These are phyloP conservation scores for Aureobasidium sp. DNA, from an alignment of 2,329 filamentous ascomycete species.

Conservation along the genomic window DNA sequence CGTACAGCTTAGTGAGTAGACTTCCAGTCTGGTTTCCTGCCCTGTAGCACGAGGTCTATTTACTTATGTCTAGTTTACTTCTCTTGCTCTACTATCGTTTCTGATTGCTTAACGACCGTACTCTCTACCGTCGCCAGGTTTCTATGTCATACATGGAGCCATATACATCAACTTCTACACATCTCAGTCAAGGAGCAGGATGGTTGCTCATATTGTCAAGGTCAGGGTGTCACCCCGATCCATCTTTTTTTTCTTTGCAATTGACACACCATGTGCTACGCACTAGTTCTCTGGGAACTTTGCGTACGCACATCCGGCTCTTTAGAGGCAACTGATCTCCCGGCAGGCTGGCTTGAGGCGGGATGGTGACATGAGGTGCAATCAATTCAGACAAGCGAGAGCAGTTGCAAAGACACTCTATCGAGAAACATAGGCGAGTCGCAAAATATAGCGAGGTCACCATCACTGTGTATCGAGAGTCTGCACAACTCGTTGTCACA, in stretches of 20 bases:
- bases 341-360: neutral
- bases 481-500: neutral
- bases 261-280: too few relatives aligned
- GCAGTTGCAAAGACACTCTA: neutral
- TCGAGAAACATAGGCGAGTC: neutral
- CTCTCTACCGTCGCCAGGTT: neutral
- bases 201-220: too few relatives aligned
- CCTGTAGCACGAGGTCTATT: too few relatives aligned
- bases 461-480: neutral
- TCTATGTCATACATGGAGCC: neutral
- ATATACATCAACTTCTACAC: neutral
- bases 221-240: too few relatives aligned
- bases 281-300: too few relatives aligned
- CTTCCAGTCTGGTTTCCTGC: too few relatives aligned
- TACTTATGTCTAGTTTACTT: too few relatives aligned
- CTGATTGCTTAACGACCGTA: too few relatives aligned
- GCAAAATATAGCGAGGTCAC: neutral
- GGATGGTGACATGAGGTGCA: too few relatives aligned
- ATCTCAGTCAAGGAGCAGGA: neutral
- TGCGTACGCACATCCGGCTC: neutral
- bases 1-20: too few relatives aligned
- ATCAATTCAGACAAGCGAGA: neutral
- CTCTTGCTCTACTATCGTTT: too few relatives aligned
- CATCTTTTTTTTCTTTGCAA: too few relatives aligned
- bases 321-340: neutral